Base-by-base conservation (phyloP, 345 rosid species). In the Excoecaria agallocha region DNA sequence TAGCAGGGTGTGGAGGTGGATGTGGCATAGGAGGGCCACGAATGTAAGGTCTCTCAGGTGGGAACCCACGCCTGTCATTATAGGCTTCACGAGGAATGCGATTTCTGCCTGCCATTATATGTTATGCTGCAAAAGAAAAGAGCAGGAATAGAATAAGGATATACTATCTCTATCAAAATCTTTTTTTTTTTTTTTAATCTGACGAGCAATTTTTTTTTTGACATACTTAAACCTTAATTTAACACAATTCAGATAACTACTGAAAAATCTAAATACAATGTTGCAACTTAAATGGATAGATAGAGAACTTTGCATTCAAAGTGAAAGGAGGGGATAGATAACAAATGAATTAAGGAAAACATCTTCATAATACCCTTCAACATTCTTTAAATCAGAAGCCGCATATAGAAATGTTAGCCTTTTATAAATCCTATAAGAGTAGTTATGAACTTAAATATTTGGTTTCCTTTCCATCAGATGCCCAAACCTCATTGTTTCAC, bases 51-150 rank as follows among this genome's bases (percentile, higher is more conserved):
- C 94, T 85, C 68, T 90, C 96, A 3, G 85, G 87, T 12, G 87
- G 88, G 63, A 73, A 89, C 58, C 90, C 91, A 64, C 88, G 90
- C 12, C 93, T 79, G 67, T 88, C 93, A 73, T 80, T 84, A 76
- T 81, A 88, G 46, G 74, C 75, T n/a, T 93, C 98, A 22, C 92
- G 90, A 72, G 83, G 85, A 46, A 88, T 75, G 5, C 96, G 92
- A 71, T 88, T 84, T 84, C 98, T 91, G 76, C 94, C 97, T 19
- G 97, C 83, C 99, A 95, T 95, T 77, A 73, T 65, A 49, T 35
- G 55, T 71, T 73, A 12, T 22, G 52, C 79, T 69, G 62, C 74
- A 20, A 48, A 59, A 12, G 16, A 58, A 2, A 43, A 15, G 10
- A 9, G 4, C n/a, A 48, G 16, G 6, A 71, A 58, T 46, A 60